phyloP scores from a whole-genome alignment of 176 grass and related monocot genomes.

The Zea mays region DNA sequence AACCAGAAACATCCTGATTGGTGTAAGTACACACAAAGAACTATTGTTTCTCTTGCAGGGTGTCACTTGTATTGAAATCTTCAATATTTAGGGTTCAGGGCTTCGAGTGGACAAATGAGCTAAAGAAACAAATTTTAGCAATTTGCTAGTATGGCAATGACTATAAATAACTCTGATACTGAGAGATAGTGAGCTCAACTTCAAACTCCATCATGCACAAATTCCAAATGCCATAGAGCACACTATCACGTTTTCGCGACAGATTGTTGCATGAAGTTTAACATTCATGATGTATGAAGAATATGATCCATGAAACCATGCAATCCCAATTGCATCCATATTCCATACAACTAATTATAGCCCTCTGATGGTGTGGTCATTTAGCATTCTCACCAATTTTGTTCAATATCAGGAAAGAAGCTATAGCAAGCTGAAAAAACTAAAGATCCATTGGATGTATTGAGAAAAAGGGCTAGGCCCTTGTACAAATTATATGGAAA shows the following conservation, averaged over 20 bases:
- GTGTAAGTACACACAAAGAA: constrained; percentile 1
- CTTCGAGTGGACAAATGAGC: background rate
- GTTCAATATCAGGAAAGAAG: background rate
- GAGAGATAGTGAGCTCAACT: background rate
- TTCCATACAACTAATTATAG: background rate
- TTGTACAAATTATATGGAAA: constrained; percentile 25
- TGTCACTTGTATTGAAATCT: background rate
- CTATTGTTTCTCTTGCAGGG: background rate
- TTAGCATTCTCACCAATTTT: background rate
- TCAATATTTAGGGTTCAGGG: constrained; percentile 2
- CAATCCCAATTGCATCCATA: background rate
- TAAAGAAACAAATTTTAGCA: background rate
- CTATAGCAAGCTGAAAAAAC: constrained; percentile 1
- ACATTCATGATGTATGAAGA: background rate
- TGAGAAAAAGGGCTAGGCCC: background rate
- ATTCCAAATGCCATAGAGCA: background rate
- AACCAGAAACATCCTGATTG: background rate
- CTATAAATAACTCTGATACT: background rate
- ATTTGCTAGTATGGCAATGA: background rate
- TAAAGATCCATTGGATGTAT: background rate
- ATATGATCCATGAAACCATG: background rate
- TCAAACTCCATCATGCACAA: background rate
- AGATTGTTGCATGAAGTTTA: background rate
- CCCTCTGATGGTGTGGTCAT: background rate
- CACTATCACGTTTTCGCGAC: background rate